Percentiles rank a stretch among this genome's conserved stretches.
Evolutionary conservation across 495 filamentous ascomycete genomes (phyloP).

Genomic region (Niebla homalea): DNA sequence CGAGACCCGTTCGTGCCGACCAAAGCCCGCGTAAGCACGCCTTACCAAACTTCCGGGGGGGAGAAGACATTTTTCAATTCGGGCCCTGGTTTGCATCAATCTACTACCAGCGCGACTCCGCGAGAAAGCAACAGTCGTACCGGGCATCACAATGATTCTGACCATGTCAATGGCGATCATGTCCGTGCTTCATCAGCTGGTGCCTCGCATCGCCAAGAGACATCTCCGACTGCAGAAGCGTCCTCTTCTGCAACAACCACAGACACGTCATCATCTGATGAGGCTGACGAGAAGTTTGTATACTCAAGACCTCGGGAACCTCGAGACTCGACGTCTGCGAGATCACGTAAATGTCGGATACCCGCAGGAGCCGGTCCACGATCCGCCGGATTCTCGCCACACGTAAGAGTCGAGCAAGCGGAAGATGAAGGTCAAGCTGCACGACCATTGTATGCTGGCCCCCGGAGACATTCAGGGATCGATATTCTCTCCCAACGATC

Average conservation of each 20-base stretch:
- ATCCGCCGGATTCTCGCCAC: conserved; percentile 9
- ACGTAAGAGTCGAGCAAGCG: conserved; percentile 6
- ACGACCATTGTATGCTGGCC: conserved; percentile 4
- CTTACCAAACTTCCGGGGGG: conserved; percentile 54
- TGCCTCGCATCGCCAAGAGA: conserved; percentile 7
- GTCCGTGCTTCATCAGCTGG: conserved; percentile 7
- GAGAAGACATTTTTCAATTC: conserved; percentile 50
- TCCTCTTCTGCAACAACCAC: conserved; percentile 14
- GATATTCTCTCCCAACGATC: conserved; percentile 5
- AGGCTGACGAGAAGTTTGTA: conserved; percentile 4
- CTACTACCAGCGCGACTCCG: conserved; percentile 33
- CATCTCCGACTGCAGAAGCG: conserved; percentile 1
- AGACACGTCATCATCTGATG: conserved; percentile 13
- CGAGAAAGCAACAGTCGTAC: conserved; percentile 19
- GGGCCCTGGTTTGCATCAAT: conserved; percentile 28
- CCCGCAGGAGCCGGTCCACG: conserved; percentile 6
- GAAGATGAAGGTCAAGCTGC: conserved; percentile 10
- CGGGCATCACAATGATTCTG: conserved; percentile 8
- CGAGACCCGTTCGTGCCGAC: conserved; percentile 13
- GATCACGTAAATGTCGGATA: conserved; percentile 2
- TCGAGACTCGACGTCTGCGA: conserved; percentile 4
- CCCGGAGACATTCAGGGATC: conserved; percentile 13
- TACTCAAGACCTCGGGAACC: not conserved
- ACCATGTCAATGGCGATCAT: conserved; percentile 4
- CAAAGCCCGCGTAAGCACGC: conserved; percentile 45